Conservation (phyloP, 1,284 basidiomycete species). For the Microbotryomycetes sp. region DNA sequence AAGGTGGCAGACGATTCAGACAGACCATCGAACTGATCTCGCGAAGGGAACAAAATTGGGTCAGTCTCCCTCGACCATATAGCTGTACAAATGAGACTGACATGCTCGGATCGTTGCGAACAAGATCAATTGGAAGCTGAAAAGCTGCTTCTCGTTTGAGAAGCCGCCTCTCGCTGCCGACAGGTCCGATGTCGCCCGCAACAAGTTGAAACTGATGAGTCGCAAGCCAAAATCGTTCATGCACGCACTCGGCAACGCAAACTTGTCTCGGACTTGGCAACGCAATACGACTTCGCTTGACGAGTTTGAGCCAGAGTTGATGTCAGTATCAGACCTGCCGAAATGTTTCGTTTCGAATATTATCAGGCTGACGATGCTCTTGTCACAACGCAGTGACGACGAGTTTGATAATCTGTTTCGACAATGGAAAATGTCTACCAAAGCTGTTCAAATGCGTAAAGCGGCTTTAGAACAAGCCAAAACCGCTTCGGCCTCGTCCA, state of each 20-base stretch:
- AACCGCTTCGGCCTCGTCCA: not conserved
- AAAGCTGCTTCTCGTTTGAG: conserved; percentile 27
- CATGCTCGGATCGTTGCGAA: not conserved
- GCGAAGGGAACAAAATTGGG: conserved; percentile 76
- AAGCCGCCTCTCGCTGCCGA: conserved; percentile 7
- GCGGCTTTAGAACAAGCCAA: not conserved
- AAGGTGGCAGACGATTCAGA: conserved; percentile 47
- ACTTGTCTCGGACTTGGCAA: conserved; percentile 24
- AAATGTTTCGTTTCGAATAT: too few relatives aligned
- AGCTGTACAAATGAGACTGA: not conserved
- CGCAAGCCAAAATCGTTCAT: conserved; percentile 14
- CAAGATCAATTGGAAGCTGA: conserved; percentile 35
- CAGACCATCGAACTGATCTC: conserved; percentile 62
- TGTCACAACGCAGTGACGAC: not conserved
- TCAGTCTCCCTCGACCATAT: conserved; percentile 37
- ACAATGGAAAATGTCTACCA: conserved; percentile 12
- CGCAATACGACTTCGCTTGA: conserved; percentile 18
- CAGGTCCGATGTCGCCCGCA: conserved; percentile 1
- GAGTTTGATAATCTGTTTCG: conserved; percentile 12
- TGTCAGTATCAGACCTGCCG: too few relatives aligned
- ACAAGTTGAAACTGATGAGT: conserved; percentile 8
- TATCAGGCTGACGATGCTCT: not conserved
- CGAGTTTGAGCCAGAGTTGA: conserved; percentile 13
- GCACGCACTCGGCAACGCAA: conserved; percentile 27
- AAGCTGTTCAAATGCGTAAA: not conserved